Conservation (phyloP, 176 grass and related monocot genomes). For the Oryza glaberrima region DNA sequence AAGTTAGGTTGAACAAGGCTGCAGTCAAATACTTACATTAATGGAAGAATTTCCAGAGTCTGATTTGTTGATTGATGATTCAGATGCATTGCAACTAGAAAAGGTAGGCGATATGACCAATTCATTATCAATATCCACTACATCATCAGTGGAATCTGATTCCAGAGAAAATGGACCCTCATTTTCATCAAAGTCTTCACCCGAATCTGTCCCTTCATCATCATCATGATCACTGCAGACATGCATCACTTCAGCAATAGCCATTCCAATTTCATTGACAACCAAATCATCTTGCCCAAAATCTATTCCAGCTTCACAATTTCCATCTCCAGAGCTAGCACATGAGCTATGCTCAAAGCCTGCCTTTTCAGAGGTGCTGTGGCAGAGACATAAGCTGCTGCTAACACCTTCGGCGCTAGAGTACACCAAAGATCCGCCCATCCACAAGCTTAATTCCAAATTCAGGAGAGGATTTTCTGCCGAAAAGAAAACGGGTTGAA, state of each 20-base stretch:
- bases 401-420: slow-evolving; percentile 49
- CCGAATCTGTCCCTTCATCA: slow-evolving; percentile 32
- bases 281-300: slow-evolving; percentile 46
- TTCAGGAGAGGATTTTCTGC: slow-evolving; percentile 37
- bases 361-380: slow-evolving; percentile 42
- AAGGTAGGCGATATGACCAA: slow-evolving; percentile 19
- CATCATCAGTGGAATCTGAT: slow-evolving; percentile 51
- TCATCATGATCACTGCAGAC: slow-evolving; percentile 26
- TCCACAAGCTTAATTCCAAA: slow-evolving; percentile 55
- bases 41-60: slow-evolving; percentile 32
- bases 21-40: slow-evolving; percentile 47
- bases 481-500: slow-evolving; percentile 12
- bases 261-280: slow-evolving; percentile 52
- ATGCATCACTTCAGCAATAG: slow-evolving; percentile 54
- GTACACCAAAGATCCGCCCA: slow-evolving; percentile 58
- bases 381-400: slow-evolving; percentile 49
- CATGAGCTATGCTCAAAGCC: slow-evolving; percentile 43
- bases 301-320: slow-evolving; percentile 30
- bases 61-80: slow-evolving; percentile 37
- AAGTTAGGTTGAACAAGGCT: neutral
- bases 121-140: slow-evolving; percentile 39
- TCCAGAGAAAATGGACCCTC: slow-evolving; percentile 37
- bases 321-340: slow-evolving; percentile 47
- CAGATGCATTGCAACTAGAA: slow-evolving; percentile 8
- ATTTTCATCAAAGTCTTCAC: slow-evolving; percentile 45